Evolutionary conservation across 306 rosid genomes (phyloP).

Genomic region (Ormosia semicastrata): DNA sequence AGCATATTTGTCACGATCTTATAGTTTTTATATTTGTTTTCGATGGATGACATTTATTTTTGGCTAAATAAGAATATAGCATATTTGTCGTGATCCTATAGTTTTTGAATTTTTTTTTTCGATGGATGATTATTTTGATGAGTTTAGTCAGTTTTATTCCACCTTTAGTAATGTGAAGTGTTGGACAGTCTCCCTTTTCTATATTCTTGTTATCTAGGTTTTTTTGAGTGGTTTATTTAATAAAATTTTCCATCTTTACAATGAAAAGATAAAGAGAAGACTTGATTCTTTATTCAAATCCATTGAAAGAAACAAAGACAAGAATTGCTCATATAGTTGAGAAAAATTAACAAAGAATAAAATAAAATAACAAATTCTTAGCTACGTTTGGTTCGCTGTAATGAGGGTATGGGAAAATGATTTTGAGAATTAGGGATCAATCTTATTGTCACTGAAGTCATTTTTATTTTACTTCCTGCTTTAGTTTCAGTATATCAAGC

Average conservation of each 20-base stretch:
- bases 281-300: not conserved
- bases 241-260: not conserved
- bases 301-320: not conserved
- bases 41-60: too few species aligned
- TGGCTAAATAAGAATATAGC: not conserved
- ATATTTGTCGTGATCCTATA: not conserved
- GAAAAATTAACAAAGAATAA: not conserved
- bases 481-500: not conserved
- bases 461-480: not conserved
- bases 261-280: not conserved
- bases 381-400: not conserved
- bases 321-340: not conserved
- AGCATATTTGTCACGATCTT: not conserved
- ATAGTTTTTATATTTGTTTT: not conserved
- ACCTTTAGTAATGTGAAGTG: not conserved
- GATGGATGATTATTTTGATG: not conserved
- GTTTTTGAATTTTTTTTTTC: not conserved
- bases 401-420: not conserved
- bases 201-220: constrained; percentile 10
- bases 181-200: not conserved
- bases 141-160: not conserved
- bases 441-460: not conserved
- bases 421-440: not conserved
- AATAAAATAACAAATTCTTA: not conserved
- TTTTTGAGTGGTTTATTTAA: not conserved